A percentile compares a stretch with the other conserved stretches of the same genome.
Evolutionary conservation across 768 basidiomycete genomes (phyloP).

Genomic region (Termitomyces sp.): DNA sequence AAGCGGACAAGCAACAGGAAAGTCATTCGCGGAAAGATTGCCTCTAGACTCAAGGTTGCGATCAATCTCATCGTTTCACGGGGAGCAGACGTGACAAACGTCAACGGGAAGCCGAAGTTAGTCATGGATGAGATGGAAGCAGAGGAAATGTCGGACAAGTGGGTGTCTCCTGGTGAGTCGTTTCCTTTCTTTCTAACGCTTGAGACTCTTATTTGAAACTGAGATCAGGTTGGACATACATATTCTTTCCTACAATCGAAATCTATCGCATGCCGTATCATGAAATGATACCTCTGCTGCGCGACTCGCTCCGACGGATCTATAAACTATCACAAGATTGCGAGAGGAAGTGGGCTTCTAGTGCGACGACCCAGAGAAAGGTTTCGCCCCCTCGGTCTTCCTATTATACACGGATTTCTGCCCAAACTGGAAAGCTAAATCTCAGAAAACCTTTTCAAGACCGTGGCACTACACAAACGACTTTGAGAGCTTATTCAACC

Average conservation of each 20-base stretch:
- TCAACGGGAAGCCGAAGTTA: constrained; percentile 13
- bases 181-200: background rate
- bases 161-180: constrained; percentile 29
- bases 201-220: constrained; percentile 13
- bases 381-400: background rate
- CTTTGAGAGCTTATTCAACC: background rate
- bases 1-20: constrained; percentile 27
- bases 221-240: constrained; percentile 41
- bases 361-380: background rate
- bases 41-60: constrained; percentile 31
- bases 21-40: constrained; percentile 26
- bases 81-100: constrained; percentile 27
- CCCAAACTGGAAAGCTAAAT: background rate
- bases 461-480: background rate
- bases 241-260: constrained; percentile 31
- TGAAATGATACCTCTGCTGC: constrained; percentile 32
- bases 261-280: constrained; percentile 41
- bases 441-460: background rate
- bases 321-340: constrained; percentile 15
- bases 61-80: constrained; percentile 35
- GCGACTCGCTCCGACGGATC: constrained; percentile 21
- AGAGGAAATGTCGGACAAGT: constrained; percentile 17
- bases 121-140: constrained; percentile 21
- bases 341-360: constrained; percentile 15
- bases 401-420: background rate